Evolutionary conservation across 192 early-diverging fungal genomes (phyloP).

Genomic region (Coemansia sp.): DNA sequence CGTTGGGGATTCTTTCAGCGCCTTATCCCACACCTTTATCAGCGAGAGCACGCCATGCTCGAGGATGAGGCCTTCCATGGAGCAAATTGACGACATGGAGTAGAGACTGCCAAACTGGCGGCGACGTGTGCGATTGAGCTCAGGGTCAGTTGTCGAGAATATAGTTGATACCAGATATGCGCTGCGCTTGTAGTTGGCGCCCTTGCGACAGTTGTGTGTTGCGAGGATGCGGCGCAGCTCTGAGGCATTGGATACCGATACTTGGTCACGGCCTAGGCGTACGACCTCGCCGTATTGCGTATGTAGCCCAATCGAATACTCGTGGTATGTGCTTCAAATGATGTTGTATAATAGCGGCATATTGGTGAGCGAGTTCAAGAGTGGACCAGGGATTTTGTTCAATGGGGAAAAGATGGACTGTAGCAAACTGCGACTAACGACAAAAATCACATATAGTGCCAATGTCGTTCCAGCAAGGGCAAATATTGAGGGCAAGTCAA

Average conservation of each 20-base stretch:
- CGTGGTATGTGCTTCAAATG: slow-evolving; percentile 24
- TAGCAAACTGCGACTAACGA: neutral
- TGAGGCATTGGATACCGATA: slow-evolving; percentile 25
- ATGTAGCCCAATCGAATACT: slow-evolving; percentile 27
- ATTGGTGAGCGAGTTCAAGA: slow-evolving; percentile 31
- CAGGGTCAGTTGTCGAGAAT: slow-evolving; percentile 43
- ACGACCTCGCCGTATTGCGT: slow-evolving; percentile 40
- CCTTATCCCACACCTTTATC: slow-evolving; percentile 31
- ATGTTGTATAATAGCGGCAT: slow-evolving; percentile 24
- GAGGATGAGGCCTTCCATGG: slow-evolving; percentile 26
- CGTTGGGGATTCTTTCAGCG: neutral
- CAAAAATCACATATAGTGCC: neutral
- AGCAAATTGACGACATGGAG: slow-evolving; percentile 18
- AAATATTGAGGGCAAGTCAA: neutral
- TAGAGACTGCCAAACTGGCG: slow-evolving; percentile 36
- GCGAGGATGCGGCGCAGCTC: slow-evolving; percentile 33
- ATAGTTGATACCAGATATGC: slow-evolving; percentile 16
- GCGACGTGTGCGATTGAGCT: slow-evolving; percentile 29
- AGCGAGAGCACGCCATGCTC: slow-evolving; percentile 29
- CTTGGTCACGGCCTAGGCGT: slow-evolving; percentile 37
- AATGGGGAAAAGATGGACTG: slow-evolving; percentile 20
- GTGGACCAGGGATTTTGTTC: slow-evolving; percentile 31
- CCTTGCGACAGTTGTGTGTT: slow-evolving; percentile 45
- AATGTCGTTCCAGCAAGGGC: neutral
- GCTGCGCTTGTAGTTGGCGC: slow-evolving; percentile 26